These are phyloP conservation scores for Aechmea fasciata DNA, from an alignment of 176 grass and related monocot genomes.

Conservation along the genomic window DNA sequence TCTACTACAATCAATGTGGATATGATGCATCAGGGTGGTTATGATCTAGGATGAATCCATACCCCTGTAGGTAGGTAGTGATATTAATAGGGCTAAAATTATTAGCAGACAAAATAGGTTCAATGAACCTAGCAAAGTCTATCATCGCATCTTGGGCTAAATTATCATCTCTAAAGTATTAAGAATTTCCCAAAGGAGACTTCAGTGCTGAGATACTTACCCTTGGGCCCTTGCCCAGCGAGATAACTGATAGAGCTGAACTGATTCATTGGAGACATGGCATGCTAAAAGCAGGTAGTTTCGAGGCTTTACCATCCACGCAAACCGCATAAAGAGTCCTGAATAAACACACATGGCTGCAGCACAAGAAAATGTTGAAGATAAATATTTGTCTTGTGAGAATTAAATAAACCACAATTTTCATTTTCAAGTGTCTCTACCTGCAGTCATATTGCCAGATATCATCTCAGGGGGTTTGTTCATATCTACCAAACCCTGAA, in stretches of 20 bases:
- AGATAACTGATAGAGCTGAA: conserved; percentile 80
- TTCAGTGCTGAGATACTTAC: conserved; percentile 18
- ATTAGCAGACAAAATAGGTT: too few species aligned
- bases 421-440: conserved; percentile 19
- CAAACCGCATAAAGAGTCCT: conserved; percentile 76
- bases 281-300: conserved; percentile 83
- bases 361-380: background rate
- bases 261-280: conserved; percentile 75
- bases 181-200: background rate
- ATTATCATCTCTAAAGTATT: background rate
- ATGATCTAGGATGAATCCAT: too few species aligned
- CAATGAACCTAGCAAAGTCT: too few species aligned
- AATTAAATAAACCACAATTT: background rate
- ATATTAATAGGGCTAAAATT: too few species aligned
- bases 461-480: conserved; percentile 80
- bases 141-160: background rate
- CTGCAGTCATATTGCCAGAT: conserved; percentile 81
- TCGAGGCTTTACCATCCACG: conserved; percentile 81
- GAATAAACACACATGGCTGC: conserved; percentile 90
- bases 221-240: conserved; percentile 57
- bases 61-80: too few species aligned
- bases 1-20: too few species aligned
- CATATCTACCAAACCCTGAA: conserved; percentile 61
- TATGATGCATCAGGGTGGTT: too few species aligned
- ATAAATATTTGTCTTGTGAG: background rate